Conservation (phyloP, 768 basidiomycete genomes). For the Agrocybe chaxingu region DNA sequence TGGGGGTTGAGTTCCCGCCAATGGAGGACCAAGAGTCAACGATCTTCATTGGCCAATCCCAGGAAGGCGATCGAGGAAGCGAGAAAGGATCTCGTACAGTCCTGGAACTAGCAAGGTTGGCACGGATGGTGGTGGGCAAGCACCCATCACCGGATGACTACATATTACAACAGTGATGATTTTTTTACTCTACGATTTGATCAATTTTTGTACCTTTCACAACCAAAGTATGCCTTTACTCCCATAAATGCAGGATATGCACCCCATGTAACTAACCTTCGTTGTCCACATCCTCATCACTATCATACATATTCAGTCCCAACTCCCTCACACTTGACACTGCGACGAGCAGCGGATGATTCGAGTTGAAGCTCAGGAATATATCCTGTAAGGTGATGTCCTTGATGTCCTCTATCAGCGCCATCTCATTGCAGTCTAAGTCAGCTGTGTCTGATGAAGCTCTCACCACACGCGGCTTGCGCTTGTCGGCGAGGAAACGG, state of each 20-base stretch:
- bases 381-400: constrained; percentile 82
- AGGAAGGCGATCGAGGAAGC: constrained; percentile 51
- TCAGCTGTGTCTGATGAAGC: constrained; percentile 25
- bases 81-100: constrained; percentile 39
- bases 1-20: not conserved
- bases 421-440: constrained; percentile 63
- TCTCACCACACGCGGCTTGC: constrained; percentile 46
- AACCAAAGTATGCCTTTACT: no score
- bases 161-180: not conserved
- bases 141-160: no score
- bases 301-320: constrained; percentile 50
- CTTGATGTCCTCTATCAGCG: constrained; percentile 77
- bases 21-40: constrained; percentile 11
- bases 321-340: constrained; percentile 71
- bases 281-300: constrained; percentile 39
- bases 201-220: no score
- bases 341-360: constrained; percentile 66
- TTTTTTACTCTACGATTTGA: not conserved
- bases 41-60: constrained; percentile 43
- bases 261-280: constrained; percentile 7
- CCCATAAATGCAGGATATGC: no score
- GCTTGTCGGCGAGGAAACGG: constrained; percentile 62
- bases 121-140: no score
- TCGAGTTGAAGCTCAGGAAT: constrained; percentile 50
- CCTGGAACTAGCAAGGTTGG: constrained; percentile 1